A percentile compares a stretch with the other conserved stretches of the same genome.
Conservation (phyloP, 2,329 filamentous ascomycete species). For the Penicillium hordei region DNA sequence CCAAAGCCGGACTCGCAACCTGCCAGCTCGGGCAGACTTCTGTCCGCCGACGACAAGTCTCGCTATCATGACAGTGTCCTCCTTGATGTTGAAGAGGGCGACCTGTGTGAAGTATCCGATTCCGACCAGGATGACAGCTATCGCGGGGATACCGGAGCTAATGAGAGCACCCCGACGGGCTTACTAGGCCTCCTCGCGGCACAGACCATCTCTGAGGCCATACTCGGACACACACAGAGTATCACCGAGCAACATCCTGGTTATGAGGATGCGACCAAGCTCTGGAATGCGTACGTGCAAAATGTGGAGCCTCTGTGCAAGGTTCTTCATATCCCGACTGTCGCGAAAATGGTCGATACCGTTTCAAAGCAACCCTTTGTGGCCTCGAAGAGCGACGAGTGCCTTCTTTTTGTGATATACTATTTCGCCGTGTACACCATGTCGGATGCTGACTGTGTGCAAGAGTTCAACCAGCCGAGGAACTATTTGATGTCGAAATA, state of each 20-base stretch:
- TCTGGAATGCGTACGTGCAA: slow-evolving; percentile 74
- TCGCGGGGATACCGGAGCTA: not conserved
- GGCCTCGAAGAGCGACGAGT: slow-evolving; percentile 35
- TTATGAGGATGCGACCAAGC: slow-evolving; percentile 54
- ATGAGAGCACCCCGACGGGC: not conserved
- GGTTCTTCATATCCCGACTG: slow-evolving; percentile 67
- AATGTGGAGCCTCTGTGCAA: slow-evolving; percentile 75
- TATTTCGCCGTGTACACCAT: slow-evolving; percentile 22
- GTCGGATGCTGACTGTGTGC: slow-evolving; percentile 13
- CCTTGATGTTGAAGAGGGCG: slow-evolving; percentile 28
- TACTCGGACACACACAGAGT: slow-evolving; percentile 10
- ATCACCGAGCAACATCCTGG: slow-evolving; percentile 31
- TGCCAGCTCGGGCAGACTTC: slow-evolving; percentile 1
- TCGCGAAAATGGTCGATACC: slow-evolving; percentile 65
- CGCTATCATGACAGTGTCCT: slow-evolving; percentile 45
- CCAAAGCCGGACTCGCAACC: not conserved
- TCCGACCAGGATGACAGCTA: slow-evolving; percentile 9
- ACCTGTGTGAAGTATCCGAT: slow-evolving; percentile 27
- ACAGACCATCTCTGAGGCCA: not conserved
- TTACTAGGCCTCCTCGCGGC: not conserved
- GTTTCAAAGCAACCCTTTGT: slow-evolving; percentile 47
- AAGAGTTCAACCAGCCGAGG: slow-evolving; percentile 1
- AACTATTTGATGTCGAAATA: slow-evolving; percentile 10
- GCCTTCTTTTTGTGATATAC: slow-evolving; percentile 34
- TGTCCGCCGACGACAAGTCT: slow-evolving; percentile 35